Base-by-base conservation (phyloP, 2,329 filamentous ascomycete genomes). In the Claviceps humidiphila region DNA sequence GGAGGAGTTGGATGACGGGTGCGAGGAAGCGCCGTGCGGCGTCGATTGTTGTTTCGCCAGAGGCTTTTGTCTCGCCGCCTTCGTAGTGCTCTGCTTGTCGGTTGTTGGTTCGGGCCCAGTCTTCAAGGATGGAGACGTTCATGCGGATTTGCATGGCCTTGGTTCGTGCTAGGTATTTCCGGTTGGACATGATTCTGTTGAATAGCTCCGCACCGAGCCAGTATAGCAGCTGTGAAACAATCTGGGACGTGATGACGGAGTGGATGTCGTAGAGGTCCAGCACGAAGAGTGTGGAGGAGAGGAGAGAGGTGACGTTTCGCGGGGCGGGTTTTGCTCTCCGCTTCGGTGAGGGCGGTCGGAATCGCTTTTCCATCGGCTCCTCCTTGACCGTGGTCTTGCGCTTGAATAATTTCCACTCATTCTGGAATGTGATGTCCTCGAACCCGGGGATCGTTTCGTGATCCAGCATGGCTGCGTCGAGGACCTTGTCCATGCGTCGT, bases 91-190 rank as follows among this genome's bases (percentile, higher is more conserved):
- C 93, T 1, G 93, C 89, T 59, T 94, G 85, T 30, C 93, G 81
- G 65, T 95, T 97, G 68, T 98, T 98, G 16, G 81, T 78, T 34
- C 91, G 80, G 1, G 93, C 91, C 93, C 93, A 98, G 63, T 98
- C 93, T 67, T 98, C 93, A 20, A 98, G 73, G 7, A 84, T 85
- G 0, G 93, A 97, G 6, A 98, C 82, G 65, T 98, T 98, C 90
- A 98, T 97, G 58, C 93, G 87, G 60, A 98, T 97, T 66, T 98
- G 93, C 93, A 98, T 98, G 3, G 93, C 93, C 68, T 98, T 98
- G 17, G 93, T 98, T 51, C 93, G 80, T 5, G 93, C 91, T 9
- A 98, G 76, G 63, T 96, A 98, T 65, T 91, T 90, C 58, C 89
- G 82, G 63, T 94, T 96, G 34, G 87, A 91, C 87, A 98, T 95